These are phyloP conservation scores for Lipomyces spencermartinsiae DNA, from an alignment of 805 yeast species.

Conservation along the genomic window DNA sequence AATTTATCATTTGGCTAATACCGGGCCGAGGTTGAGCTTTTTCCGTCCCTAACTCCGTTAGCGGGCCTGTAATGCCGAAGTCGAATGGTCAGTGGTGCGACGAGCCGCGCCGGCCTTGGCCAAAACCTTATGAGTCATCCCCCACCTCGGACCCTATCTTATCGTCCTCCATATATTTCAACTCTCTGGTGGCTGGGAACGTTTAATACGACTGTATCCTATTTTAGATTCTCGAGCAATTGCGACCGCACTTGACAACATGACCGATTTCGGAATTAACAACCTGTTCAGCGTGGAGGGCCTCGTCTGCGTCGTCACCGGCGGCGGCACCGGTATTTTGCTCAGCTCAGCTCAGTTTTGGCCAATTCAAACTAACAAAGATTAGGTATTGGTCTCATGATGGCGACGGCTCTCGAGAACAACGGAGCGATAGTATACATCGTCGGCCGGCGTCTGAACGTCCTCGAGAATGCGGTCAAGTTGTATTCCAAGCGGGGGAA, in stretches of 20 bases:
- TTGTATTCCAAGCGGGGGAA: constrained; percentile 34
- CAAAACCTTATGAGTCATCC: too few relatives aligned
- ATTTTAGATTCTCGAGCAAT: neutral
- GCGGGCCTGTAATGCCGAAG: too few relatives aligned
- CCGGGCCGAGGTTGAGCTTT: too few relatives aligned
- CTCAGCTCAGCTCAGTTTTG: neutral
- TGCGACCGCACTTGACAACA: constrained; percentile 4
- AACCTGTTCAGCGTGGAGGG: constrained; percentile 69
- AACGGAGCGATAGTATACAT: constrained; percentile 41
- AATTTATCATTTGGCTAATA: too few relatives aligned
- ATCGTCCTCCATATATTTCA: too few relatives aligned
- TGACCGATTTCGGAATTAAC: constrained; percentile 30
- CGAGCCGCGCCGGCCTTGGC: too few relatives aligned
- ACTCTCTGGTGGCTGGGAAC: too few relatives aligned
- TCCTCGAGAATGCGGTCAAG: constrained; percentile 36
- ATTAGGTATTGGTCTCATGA: constrained; percentile 37
- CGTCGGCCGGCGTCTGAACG: constrained; percentile 37
- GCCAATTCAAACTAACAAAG: neutral
- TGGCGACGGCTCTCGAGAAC: constrained; percentile 38
- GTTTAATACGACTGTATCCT: neutral
- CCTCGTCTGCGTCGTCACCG: constrained; percentile 74
- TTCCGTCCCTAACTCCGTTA: too few relatives aligned
- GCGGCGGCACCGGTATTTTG: constrained; percentile 73
- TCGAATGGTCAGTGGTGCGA: too few relatives aligned
- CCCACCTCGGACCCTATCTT: too few relatives aligned